phyloP scores from a whole-genome alignment of 2,329 filamentous ascomycete genomes.

The Thielaviopsis punctulata region DNA sequence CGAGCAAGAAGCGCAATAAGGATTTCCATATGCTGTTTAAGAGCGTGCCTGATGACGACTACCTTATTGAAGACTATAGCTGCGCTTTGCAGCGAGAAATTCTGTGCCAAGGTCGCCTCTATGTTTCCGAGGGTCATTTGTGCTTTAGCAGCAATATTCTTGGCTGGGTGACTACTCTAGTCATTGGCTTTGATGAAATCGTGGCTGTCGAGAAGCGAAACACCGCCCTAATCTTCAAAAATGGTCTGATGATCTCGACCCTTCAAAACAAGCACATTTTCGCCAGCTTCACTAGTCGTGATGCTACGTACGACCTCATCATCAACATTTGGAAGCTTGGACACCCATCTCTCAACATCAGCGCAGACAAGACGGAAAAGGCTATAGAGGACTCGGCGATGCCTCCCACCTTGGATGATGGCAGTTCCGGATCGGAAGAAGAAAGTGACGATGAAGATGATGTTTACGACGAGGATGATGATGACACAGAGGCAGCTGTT shows the following conservation, averaged over 20 bases:
- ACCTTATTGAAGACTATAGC: constrained; percentile 95
- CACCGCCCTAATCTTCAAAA: constrained; percentile 89
- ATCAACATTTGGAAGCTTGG: constrained; percentile 97
- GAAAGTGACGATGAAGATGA: constrained; percentile 50
- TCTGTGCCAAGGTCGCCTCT: constrained; percentile 78
- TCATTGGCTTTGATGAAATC: constrained; percentile 97
- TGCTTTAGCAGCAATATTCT: constrained; percentile 99
- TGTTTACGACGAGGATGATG: constrained; percentile 62
- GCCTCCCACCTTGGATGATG: constrained; percentile 22
- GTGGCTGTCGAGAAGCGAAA: constrained; percentile 94
- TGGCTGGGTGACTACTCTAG: constrained; percentile 91
- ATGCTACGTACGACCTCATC: constrained; percentile 92
- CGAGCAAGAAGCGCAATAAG: constrained; percentile 86
- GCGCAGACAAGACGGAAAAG: constrained; percentile 86
- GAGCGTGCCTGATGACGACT: constrained; percentile 94
- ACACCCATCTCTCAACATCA: constrained; percentile 80
- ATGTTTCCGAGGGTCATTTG: constrained; percentile 91
- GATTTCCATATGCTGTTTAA: constrained; percentile 91
- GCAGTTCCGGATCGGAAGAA: constrained; percentile 41
- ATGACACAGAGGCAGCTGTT: constrained; percentile 43
- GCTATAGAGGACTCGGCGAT: constrained; percentile 31
- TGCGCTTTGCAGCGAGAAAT: constrained; percentile 93
- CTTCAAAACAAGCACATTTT: constrained; percentile 91
- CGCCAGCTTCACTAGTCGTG: constrained; percentile 82
- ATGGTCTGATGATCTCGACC: constrained; percentile 92